A percentile compares a stretch with the other conserved stretches of the same genome.
These are phyloP conservation scores for Sphaerobolus stellatus DNA, from an alignment of 1,284 basidiomycete genomes.

Conservation along the genomic window DNA sequence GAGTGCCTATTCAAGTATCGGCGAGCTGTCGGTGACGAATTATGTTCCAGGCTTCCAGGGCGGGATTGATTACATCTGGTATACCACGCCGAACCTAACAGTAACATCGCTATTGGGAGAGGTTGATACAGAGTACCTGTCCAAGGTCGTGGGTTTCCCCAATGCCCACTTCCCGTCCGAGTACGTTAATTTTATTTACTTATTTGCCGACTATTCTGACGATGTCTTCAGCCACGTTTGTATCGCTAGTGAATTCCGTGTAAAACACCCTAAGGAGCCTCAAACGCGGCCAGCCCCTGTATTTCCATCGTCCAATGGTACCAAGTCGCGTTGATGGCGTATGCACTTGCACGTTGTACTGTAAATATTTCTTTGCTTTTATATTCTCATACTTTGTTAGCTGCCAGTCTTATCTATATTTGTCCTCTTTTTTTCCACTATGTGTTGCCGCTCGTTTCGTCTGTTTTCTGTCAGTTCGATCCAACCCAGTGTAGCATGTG, in stretches of 20 bases:
- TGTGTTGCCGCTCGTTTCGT: conserved; percentile 7
- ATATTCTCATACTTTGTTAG: conserved; percentile 11
- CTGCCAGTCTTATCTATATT: conserved; percentile 9
- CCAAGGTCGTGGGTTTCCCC: conserved; percentile 94
- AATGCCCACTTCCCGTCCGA: conserved; percentile 96
- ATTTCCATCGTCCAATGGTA: conserved; percentile 22
- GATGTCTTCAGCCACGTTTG: conserved; percentile 55
- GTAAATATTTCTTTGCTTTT: conserved; percentile 6
- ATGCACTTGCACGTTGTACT: background rate
- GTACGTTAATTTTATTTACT: conserved; percentile 51
- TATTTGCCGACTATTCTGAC: conserved; percentile 21
- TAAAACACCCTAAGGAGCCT: conserved; percentile 61
- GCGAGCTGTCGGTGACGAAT: conserved; percentile 85
- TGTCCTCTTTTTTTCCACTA: conserved; percentile 6
- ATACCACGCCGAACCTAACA: conserved; percentile 75
- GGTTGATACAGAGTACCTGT: conserved; percentile 83
- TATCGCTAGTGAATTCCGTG: conserved; percentile 68
- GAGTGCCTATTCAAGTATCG: conserved; percentile 74
- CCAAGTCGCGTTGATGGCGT: conserved; percentile 4
- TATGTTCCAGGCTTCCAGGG: conserved; percentile 84
- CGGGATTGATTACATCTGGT: conserved; percentile 94
- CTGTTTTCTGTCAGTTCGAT: conserved; percentile 12
- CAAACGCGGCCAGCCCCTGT: conserved; percentile 36
- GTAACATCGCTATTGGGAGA: conserved; percentile 87
- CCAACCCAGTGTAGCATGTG: conserved; percentile 15